phyloP scores from a whole-genome alignment of 148 eudicot genomes.

The Oxyria digyna region DNA sequence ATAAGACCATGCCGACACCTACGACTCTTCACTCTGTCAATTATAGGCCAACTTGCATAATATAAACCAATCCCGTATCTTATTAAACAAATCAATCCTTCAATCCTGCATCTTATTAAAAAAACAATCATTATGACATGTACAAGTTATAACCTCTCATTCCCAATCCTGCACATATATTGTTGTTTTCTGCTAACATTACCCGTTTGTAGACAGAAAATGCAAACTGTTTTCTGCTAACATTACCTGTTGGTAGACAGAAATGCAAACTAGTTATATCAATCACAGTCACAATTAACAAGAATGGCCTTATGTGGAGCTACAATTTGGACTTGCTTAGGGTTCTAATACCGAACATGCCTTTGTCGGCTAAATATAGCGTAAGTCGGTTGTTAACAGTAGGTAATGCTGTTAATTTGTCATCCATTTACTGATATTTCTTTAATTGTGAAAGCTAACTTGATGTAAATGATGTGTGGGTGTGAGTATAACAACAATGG shows the following conservation, averaged over 20 bases:
- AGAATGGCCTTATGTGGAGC: background rate
- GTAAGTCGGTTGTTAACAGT: background rate
- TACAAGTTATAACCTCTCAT: no score
- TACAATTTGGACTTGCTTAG: background rate
- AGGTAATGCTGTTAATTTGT: background rate
- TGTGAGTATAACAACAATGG: slow-evolving; percentile 1
- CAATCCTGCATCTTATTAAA: no score
- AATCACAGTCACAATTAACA: background rate
- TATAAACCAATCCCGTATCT: background rate
- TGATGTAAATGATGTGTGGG: background rate
- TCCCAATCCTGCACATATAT: background rate
- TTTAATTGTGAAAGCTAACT: background rate
- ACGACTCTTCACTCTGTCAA: background rate
- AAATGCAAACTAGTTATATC: background rate
- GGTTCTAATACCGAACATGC: background rate
- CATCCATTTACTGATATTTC: background rate
- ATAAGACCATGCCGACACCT: background rate
- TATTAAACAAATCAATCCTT: no score
- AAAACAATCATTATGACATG: background rate
- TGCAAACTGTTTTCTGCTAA: background rate
- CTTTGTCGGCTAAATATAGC: background rate
- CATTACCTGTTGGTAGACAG: background rate
- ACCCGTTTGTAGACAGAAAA: no score
- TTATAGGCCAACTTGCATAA: background rate
- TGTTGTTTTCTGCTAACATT: background rate